Evolutionary conservation across 768 basidiomycete species (phyloP).

Genomic region (Fomitopsis serialis): DNA sequence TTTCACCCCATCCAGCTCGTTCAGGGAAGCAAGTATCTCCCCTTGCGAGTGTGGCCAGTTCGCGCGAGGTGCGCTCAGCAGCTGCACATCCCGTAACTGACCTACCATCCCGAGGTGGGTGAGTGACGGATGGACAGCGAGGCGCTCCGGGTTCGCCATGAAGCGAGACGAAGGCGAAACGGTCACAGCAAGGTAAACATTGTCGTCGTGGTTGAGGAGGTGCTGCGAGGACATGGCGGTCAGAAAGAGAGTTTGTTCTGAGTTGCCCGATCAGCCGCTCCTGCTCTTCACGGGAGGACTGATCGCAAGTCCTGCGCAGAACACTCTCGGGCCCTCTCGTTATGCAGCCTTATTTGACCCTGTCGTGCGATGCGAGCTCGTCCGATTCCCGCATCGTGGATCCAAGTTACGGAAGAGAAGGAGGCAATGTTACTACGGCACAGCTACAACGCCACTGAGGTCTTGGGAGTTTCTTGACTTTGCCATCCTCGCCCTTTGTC

Average conservation of each 20-base stretch:
- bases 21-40: constrained; percentile 28
- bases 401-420: no score
- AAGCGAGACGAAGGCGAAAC: constrained; percentile 30
- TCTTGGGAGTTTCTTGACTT: no score
- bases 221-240: constrained; percentile 20
- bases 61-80: constrained; percentile 37
- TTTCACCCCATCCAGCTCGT: constrained; percentile 24
- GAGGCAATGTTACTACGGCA: no score
- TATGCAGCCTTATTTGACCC: no score
- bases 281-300: neutral
- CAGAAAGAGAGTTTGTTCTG: neutral
- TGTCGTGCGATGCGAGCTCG: no score
- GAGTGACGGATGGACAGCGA: constrained; percentile 31
- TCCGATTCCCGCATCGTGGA: no score
- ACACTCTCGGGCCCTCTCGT: no score
- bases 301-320: neutral
- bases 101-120: constrained; percentile 37
- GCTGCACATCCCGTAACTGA: constrained; percentile 36
- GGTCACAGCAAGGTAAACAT: constrained; percentile 41
- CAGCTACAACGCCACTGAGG: no score
- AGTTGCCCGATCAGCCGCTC: neutral
- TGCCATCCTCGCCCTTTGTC: no score
- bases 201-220: constrained; percentile 30
- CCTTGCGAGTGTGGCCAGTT: constrained; percentile 30
- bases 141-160: constrained; percentile 24